Evolutionary conservation across 495 filamentous ascomycete species (phyloP).

Genomic region (Penicillium waksmanii): DNA sequence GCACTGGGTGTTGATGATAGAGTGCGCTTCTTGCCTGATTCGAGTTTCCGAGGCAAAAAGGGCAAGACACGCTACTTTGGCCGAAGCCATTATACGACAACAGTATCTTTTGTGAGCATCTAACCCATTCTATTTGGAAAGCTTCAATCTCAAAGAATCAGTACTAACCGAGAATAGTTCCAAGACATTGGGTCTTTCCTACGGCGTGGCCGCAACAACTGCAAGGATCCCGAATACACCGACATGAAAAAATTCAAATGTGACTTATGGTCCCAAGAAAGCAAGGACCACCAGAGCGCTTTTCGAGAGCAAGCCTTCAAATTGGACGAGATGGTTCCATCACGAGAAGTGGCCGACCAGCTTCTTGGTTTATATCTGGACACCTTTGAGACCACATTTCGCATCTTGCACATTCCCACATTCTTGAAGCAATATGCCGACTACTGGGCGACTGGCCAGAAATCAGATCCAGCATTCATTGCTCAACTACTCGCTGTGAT

Average conservation of each 20-base stretch:
- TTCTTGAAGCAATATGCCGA: constrained; percentile 57
- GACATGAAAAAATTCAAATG: constrained; percentile 40
- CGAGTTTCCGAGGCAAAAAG: constrained; percentile 52
- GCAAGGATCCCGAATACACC: constrained; percentile 33
- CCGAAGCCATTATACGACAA: constrained; percentile 47
- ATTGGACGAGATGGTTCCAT: constrained; percentile 48
- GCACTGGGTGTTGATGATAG: constrained; percentile 36
- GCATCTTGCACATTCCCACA: constrained; percentile 61
- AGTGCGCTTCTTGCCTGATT: constrained; percentile 34
- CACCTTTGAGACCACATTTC: constrained; percentile 59
- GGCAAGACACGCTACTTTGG: constrained; percentile 54
- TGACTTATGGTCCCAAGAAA: constrained; percentile 40
- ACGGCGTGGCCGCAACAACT: constrained; percentile 37
- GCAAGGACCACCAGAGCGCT: constrained; percentile 37
- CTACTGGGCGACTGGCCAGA: constrained; percentile 50
- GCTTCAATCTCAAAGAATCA: neutral
- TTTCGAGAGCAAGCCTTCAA: constrained; percentile 47
- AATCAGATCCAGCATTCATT: constrained; percentile 36
- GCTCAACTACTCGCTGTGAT: constrained; percentile 58
- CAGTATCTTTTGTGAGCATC: constrained; percentile 50
- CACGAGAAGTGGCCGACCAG: constrained; percentile 52
- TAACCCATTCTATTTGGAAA: neutral
- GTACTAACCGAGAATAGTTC: constrained; percentile 40
- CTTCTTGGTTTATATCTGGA: constrained; percentile 58
- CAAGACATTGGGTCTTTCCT: constrained; percentile 50